Evolutionary conservation across 208 protist species (phyloP).

Genomic region (Wallacemonas sp.): DNA sequence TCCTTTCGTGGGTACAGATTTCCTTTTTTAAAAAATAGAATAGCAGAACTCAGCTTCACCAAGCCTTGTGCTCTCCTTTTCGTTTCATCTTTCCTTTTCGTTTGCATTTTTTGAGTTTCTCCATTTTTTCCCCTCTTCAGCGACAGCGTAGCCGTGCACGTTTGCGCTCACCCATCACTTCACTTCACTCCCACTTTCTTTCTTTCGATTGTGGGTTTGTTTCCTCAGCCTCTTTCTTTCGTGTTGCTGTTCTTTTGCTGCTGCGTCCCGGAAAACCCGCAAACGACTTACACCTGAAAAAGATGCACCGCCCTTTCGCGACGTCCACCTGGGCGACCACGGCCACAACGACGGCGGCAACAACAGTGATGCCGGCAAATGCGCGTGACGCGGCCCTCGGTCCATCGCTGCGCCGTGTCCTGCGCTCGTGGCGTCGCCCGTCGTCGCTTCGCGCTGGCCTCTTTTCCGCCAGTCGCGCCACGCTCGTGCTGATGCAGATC

Average conservation of each 20-base stretch:
- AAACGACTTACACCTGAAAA: too few species aligned
- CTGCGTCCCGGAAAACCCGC: too few species aligned
- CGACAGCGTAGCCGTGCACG: too few species aligned
- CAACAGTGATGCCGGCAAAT: too few species aligned
- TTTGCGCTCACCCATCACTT: neutral
- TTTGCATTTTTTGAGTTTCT: too few species aligned
- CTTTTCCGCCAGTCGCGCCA: neutral
- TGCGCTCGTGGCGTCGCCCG: neutral
- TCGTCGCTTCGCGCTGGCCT: neutral
- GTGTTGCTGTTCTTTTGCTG: constrained; percentile 1
- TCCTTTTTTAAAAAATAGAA: too few species aligned
- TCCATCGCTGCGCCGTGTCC: neutral
- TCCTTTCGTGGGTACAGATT: too few species aligned
- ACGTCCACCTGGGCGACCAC: neutral
- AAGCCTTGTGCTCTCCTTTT: too few species aligned
- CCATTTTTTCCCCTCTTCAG: too few species aligned
- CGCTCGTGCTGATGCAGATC: neutral
- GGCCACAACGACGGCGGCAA: neutral
- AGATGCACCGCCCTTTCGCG: neutral
- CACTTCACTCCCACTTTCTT: neutral
- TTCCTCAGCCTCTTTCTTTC: constrained; percentile 10
- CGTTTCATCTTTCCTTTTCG: too few species aligned
- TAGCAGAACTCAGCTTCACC: too few species aligned
- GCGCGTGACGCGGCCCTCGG: neutral
- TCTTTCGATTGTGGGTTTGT: neutral